Evolutionary conservation across 257 asterid species (phyloP), one percentile per base, ranked within the genome.

Genomic region (Penstemon barbatus): DNA sequence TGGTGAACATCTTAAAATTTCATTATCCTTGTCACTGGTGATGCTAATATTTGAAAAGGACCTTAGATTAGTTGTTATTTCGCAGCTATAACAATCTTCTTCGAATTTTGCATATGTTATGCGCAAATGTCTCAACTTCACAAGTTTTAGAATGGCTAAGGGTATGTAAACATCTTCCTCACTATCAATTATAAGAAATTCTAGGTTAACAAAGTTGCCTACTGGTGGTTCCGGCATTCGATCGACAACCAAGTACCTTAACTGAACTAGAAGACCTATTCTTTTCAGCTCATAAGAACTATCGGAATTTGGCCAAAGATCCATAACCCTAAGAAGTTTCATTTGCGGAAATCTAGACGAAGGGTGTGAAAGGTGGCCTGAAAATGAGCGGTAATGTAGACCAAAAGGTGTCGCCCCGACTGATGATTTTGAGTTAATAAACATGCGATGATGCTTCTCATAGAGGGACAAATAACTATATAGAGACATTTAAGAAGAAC

Each of bases 161-260:
- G n/a, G n/a, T n/a, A n/a, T n/a, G n/a, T n/a, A n/a, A n/a, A n/a
- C n/a, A n/a, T n/a, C n/a, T n/a, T n/a, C n/a, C n/a, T n/a, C n/a
- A n/a, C 64, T 65, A 6, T 51, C 6, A 9, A 58, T 4, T 10
- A 37, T 36, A 37, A 74, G 52, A 59, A 53, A 64, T 66, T 73
- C 68, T 1, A 73, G 66, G 58, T 73, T 73, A 12, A 12, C 12
- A 2, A 68, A 54, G 19, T 13, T 61, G 42, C 12, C 49, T 44
- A 68, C 37, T 8, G 53, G 39, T 8, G 62, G n/a, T 15, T 25
- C 1, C 33, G 53, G 65, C 7, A 74, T 63, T 4, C 3, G 7
- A 1, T 36, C 25, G 4, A 38, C 7, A 3, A 37, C 61, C 40
- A 74, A 74, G 65, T 50, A 67, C 9, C 71, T 61, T 52, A 68